Percentiles rank a stretch among this genome's conserved stretches.
phyloP scores from a whole-genome alignment of 2,329 filamentous ascomycete genomes.

The Daldinia eschscholtzii region DNA sequence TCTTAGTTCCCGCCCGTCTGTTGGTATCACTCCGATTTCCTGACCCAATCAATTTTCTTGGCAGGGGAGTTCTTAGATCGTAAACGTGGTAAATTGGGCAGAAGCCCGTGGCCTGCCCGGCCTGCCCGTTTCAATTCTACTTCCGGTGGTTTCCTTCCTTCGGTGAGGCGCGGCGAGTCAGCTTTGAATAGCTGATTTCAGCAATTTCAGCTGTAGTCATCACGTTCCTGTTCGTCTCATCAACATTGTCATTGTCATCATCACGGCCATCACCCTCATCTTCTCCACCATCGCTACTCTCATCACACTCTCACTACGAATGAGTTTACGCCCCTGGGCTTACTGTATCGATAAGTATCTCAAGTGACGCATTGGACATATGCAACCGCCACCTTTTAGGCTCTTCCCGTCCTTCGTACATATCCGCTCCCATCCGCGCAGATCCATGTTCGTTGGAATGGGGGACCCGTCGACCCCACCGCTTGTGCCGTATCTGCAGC shows the following conservation, averaged over 20 bases:
- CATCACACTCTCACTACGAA: conserved; percentile 27
- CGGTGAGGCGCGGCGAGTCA: conserved; percentile 23
- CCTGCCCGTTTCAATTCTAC: conserved; percentile 26
- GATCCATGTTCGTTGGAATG: conserved; percentile 50
- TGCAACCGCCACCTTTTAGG: conserved; percentile 52
- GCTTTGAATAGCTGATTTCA: conserved; percentile 10
- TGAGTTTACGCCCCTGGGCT: conserved; percentile 27
- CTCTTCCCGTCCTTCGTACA: conserved; percentile 52
- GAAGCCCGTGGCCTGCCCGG: conserved; percentile 35
- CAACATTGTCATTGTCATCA: conserved; percentile 17
- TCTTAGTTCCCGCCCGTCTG: conserved; percentile 23
- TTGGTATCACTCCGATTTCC: conserved; percentile 22
- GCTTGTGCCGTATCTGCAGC: conserved; percentile 45
- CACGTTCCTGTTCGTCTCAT: conserved; percentile 13
- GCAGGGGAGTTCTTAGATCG: conserved; percentile 30
- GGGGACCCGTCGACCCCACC: conserved; percentile 46
- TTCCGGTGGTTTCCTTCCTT: conserved; percentile 20
- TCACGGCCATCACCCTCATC: background rate
- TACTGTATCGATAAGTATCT: conserved; percentile 43
- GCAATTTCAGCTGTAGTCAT: conserved; percentile 8
- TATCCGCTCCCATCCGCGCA: conserved; percentile 50
- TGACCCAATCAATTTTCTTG: conserved; percentile 34
- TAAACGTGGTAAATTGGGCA: conserved; percentile 38
- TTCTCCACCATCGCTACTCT: conserved; percentile 7
- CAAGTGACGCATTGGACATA: conserved; percentile 49